phyloP scores from a whole-genome alignment of 257 asterid genomes.

The Fraxinus americana region DNA sequence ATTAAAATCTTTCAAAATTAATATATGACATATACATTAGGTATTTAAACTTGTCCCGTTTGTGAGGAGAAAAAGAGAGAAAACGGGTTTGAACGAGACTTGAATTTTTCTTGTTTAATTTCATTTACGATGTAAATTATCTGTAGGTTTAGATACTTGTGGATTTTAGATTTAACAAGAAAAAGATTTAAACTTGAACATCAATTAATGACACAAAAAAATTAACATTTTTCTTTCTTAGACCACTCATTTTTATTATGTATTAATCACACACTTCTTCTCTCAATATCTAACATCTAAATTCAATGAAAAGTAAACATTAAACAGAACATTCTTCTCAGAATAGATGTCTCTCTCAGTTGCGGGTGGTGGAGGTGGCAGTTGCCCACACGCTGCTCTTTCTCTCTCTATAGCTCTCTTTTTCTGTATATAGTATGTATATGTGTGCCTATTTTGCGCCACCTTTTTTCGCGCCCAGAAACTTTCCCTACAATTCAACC shows the following conservation, averaged over 20 bases:
- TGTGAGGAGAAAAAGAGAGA: too few species aligned
- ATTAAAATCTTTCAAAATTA: not conserved
- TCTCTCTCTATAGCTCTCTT: conserved; percentile 24
- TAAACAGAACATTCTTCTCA: conserved; percentile 23
- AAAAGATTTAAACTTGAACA: not conserved
- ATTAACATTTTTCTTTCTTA: not conserved
- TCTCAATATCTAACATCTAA: not conserved
- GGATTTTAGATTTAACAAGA: not conserved
- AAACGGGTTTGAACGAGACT: too few species aligned
- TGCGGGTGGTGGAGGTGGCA: conserved; percentile 61
- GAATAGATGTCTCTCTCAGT: conserved; percentile 52
- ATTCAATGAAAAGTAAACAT: not conserved
- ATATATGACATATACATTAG: too few species aligned
- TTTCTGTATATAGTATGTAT: conserved; percentile 2
- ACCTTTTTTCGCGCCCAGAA: conserved; percentile 47
- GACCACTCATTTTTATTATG: not conserved
- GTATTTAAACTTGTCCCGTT: too few species aligned
- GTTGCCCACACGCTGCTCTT: conserved; percentile 38
- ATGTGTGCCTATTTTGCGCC: conserved; percentile 46
- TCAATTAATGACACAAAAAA: not conserved
- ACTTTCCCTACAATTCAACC: conserved; percentile 75
- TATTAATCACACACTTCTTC: not conserved
- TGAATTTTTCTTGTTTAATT: not conserved
- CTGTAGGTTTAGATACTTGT: not conserved
- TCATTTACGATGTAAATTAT: too few species aligned